These are phyloP conservation scores for Flaveria robusta DNA, from an alignment of 129 eudicot genomes.

Conservation along the genomic window DNA sequence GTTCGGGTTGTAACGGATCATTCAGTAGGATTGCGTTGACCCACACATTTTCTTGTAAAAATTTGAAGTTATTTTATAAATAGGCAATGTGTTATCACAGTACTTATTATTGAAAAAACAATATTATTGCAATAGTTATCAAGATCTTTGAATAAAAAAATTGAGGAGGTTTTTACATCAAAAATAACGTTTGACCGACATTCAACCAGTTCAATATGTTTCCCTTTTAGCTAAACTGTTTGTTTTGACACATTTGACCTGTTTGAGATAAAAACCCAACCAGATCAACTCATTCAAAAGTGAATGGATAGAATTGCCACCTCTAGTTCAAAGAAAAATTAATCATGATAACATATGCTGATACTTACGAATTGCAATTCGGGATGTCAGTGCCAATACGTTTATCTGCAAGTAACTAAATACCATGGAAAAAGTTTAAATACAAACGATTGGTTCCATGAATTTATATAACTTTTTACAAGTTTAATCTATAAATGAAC, in stretches of 20 bases:
- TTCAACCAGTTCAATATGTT: not conserved
- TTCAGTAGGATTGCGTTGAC: not conserved
- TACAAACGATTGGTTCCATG: not conserved
- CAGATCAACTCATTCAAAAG: not conserved
- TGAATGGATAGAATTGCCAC: constrained; percentile 3
- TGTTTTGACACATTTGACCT: not conserved
- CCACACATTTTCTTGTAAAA: not conserved
- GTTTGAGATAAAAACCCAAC: constrained; percentile 6
- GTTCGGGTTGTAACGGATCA: not conserved
- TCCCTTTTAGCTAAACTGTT: not conserved
- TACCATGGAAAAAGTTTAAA: constrained; percentile 23
- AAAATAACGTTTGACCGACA: not conserved
- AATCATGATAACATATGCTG: not conserved
- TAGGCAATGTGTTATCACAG: not conserved
- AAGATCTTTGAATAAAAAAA: not conserved
- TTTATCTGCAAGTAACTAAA: constrained; percentile 67
- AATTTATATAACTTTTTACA: not conserved
- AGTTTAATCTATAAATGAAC: not conserved
- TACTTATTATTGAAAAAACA: not conserved
- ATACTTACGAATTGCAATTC: constrained; percentile 64
- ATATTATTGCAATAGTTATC: not conserved
- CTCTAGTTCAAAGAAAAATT: not conserved
- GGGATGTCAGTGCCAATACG: constrained; percentile 72
- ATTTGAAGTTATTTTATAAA: not conserved
- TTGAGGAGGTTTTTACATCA: not conserved